Percentiles rank a stretch among this genome's conserved stretches.
Evolutionary conservation across 495 filamentous ascomycete species (phyloP).

Genomic region (Articulospora tetracladia): DNA sequence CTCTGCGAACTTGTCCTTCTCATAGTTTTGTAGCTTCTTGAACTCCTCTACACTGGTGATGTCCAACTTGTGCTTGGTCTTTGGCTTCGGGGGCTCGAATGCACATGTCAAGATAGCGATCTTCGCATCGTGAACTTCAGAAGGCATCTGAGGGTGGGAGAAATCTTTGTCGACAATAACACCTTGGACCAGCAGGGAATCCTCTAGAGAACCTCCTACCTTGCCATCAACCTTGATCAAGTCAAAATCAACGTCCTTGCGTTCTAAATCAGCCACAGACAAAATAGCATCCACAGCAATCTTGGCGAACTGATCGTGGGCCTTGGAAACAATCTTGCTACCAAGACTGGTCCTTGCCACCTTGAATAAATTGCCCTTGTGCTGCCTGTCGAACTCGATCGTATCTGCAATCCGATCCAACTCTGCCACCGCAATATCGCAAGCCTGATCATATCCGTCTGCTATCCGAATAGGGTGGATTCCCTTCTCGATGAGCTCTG

Average conservation of each 20-base stretch:
- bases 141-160: conserved; percentile 98
- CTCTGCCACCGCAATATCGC: conserved; percentile 90
- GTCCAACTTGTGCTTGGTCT: conserved; percentile 99
- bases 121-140: conserved; percentile 89
- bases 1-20: conserved; percentile 91
- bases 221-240: conserved; percentile 99
- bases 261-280: conserved; percentile 91
- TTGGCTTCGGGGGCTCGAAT: conserved; percentile 99
- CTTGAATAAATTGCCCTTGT: conserved; percentile 80
- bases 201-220: conserved; percentile 92
- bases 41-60: conserved; percentile 98
- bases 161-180: conserved; percentile 99
- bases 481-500: conserved; percentile 98
- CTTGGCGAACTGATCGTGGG: conserved; percentile 94
- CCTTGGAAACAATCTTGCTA: conserved; percentile 99
- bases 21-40: conserved; percentile 93
- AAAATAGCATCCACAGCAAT: conserved; percentile 97
- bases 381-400: conserved; percentile 73
- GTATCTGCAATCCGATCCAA: conserved; percentile 90
- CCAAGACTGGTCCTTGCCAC: conserved; percentile 95
- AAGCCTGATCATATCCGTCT: conserved; percentile 95
- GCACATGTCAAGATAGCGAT: conserved; percentile 96
- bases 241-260: conserved; percentile 98
- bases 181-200: conserved; percentile 90
- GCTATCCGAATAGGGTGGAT: conserved; percentile 98